These are phyloP conservation scores for Atkinsonella texensis DNA, from an alignment of 2,329 filamentous ascomycete species.

Conservation along the genomic window DNA sequence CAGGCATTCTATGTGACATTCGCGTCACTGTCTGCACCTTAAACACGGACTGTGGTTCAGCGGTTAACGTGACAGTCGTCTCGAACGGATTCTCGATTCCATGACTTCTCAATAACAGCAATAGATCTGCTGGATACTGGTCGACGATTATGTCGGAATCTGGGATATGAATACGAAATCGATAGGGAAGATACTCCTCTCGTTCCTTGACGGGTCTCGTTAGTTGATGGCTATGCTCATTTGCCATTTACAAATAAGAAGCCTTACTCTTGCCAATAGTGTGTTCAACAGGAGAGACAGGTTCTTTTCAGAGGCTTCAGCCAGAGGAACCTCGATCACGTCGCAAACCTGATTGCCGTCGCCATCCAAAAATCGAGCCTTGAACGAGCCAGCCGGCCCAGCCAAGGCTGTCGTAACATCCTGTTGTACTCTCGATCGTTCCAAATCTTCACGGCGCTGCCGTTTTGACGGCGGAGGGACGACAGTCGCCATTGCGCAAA, in stretches of 20 bases:
- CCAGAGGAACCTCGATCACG: slow-evolving; percentile 63
- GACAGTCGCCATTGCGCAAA: slow-evolving; percentile 58
- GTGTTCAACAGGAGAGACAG: slow-evolving; percentile 80
- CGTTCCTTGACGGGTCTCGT: slow-evolving; percentile 26
- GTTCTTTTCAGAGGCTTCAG: slow-evolving; percentile 79
- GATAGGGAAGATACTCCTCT: slow-evolving; percentile 49
- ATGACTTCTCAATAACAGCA: slow-evolving; percentile 41
- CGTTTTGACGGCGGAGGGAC: slow-evolving; percentile 79
- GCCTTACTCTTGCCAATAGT: slow-evolving; percentile 56
- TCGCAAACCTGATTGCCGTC: slow-evolving; percentile 60
- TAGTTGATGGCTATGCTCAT: background rate
- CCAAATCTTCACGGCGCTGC: slow-evolving; percentile 64
- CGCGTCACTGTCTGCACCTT: slow-evolving; percentile 83
- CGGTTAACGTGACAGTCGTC: slow-evolving; percentile 41
- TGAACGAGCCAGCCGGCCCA: slow-evolving; percentile 61
- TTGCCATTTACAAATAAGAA: background rate
- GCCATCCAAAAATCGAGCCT: slow-evolving; percentile 79
- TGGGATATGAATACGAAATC: slow-evolving; percentile 48
- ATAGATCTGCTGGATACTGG: slow-evolving; percentile 42
- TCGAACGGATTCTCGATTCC: slow-evolving; percentile 48
- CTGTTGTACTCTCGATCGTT: slow-evolving; percentile 62
- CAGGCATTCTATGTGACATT: slow-evolving; percentile 77
- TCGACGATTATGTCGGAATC: slow-evolving; percentile 40
- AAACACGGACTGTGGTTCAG: slow-evolving; percentile 82
- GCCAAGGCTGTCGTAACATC: slow-evolving; percentile 58